phyloP scores from a whole-genome alignment of 306 rosid species.

The Vicia faba region DNA sequence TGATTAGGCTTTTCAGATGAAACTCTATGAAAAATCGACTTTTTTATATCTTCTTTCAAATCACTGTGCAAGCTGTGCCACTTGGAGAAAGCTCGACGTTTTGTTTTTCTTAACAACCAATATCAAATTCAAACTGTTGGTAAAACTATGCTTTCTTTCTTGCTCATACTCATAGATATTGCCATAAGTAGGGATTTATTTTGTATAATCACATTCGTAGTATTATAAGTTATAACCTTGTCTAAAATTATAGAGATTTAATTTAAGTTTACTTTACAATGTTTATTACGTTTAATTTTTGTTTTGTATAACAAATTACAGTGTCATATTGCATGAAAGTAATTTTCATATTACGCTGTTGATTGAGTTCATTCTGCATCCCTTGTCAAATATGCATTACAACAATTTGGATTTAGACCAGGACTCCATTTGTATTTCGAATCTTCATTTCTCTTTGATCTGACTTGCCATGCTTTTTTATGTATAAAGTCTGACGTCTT shows the following conservation, averaged over 20 bases:
- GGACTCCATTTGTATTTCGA: background rate
- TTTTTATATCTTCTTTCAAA: background rate
- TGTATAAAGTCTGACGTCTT: background rate
- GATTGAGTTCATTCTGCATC: background rate
- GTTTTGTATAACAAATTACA: background rate
- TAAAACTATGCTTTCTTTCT: background rate
- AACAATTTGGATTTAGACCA: background rate
- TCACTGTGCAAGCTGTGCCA: background rate
- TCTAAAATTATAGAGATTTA: slow-evolving; percentile 5
- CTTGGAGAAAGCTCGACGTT: background rate
- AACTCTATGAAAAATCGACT: background rate
- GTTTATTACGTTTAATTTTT: background rate
- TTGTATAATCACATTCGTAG: background rate
- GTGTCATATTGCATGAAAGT: background rate
- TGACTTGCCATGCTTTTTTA: background rate
- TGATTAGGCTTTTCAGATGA: background rate
- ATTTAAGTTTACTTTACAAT: background rate
- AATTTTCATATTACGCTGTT: background rate
- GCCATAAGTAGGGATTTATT: background rate
- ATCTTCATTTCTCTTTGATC: background rate
- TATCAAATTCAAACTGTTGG: slow-evolving; percentile 19
- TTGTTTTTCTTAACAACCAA: background rate
- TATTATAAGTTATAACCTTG: background rate
- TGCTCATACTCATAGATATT: background rate
- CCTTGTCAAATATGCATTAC: slow-evolving; percentile 2